A percentile compares a stretch with the other conserved stretches of the same genome.
These are phyloP conservation scores for Rubia peregrina DNA, from an alignment of 305 asterid genomes.

Conservation along the genomic window DNA sequence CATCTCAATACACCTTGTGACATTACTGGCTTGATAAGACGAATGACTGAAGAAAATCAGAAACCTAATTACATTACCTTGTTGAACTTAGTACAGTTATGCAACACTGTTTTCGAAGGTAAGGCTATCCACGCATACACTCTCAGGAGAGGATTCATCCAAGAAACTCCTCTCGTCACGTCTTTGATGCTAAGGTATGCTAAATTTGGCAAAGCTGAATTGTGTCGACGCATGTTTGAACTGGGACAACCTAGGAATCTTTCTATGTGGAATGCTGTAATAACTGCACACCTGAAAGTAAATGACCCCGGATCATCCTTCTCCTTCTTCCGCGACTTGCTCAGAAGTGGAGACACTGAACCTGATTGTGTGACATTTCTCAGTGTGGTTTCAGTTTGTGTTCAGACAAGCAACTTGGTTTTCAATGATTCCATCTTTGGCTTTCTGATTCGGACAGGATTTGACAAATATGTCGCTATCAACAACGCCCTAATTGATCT, in stretches of 20 bases:
- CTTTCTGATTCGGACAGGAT: constrained; percentile 33
- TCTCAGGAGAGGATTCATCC: constrained; percentile 27
- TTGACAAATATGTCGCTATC: constrained; percentile 32
- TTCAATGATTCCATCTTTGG: constrained; percentile 34
- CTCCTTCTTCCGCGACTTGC: constrained; percentile 34
- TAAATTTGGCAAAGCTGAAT: constrained; percentile 23
- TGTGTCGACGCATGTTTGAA: constrained; percentile 34
- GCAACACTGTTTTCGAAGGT: constrained; percentile 30
- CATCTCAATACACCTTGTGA: constrained; percentile 24
- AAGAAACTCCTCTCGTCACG: constrained; percentile 43
- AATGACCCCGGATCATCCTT: constrained; percentile 27
- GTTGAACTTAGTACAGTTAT: constrained; percentile 44
- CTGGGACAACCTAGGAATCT: constrained; percentile 37
- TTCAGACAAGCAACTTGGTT: constrained; percentile 31
- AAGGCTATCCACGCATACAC: constrained; percentile 47
- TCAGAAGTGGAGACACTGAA: constrained; percentile 20
- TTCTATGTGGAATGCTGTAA: constrained; percentile 55
- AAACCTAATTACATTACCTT: constrained; percentile 46
- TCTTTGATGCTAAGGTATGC: constrained; percentile 59
- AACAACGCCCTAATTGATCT: constrained; percentile 44
- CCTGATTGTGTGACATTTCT: constrained; percentile 43
- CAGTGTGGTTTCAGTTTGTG: constrained; percentile 44
- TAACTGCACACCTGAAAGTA: constrained; percentile 36
- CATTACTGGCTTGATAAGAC: constrained; percentile 28
- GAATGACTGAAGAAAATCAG: constrained; percentile 35